Conservation (phyloP, 768 basidiomycete genomes). For the Pleurotus tuber-regium region DNA sequence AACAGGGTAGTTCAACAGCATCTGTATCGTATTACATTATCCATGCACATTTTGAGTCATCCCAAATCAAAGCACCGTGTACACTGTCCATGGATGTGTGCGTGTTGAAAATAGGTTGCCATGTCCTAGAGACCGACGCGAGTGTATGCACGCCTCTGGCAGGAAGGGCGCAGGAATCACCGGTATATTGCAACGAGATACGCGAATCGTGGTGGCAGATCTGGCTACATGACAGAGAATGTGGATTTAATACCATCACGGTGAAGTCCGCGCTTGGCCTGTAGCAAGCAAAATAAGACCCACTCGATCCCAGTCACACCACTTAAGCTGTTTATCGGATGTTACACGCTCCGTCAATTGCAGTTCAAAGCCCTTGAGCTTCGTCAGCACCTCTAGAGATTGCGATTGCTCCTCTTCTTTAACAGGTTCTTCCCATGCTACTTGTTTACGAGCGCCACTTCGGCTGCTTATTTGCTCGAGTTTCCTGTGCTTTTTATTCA, state of each 20-base stretch:
- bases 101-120: no score
- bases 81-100: no score
- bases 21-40: conserved; percentile 13
- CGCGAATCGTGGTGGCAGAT: no score
- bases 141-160: no score
- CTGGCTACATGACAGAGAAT: not conserved
- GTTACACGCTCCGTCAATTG: not conserved
- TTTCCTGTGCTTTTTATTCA: no score
- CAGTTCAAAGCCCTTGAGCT: not conserved
- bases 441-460: no score
- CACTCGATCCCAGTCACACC: conserved; percentile 1
- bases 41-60: conserved; percentile 13
- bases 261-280: not conserved
- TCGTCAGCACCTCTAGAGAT: not conserved
- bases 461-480: not conserved
- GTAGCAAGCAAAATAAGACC: conserved; percentile 1
- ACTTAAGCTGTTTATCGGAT: not conserved
- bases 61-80: no score
- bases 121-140: no score
- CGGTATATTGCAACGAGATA: no score
- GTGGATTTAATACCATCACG: not conserved
- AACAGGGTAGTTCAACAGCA: conserved; percentile 19
- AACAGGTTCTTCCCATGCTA: not conserved
- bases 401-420: not conserved
- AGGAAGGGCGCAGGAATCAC: no score